Conservation (phyloP, 2,329 filamentous ascomycete genomes). For the Anisogramma anomala region DNA sequence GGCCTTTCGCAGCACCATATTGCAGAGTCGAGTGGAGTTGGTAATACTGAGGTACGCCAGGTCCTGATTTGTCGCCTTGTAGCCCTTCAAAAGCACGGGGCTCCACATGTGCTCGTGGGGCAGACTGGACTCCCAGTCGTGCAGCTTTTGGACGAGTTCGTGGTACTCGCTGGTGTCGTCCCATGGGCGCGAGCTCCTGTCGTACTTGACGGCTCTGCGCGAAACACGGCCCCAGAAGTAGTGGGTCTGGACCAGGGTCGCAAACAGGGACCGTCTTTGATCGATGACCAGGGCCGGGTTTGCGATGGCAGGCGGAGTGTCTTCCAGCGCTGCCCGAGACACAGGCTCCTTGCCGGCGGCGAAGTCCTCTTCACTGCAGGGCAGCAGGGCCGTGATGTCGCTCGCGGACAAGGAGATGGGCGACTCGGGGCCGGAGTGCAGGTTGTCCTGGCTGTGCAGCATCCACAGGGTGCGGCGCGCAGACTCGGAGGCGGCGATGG, state of each 20-base stretch:
- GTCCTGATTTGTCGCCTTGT: conserved; percentile 38
- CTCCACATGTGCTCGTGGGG: conserved; percentile 39
- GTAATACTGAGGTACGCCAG: conserved; percentile 44
- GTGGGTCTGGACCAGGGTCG: conserved; percentile 43
- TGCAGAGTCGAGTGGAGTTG: conserved; percentile 43
- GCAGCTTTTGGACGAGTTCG: conserved; percentile 30
- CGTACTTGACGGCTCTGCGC: conserved; percentile 34
- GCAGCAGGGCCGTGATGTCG: conserved; percentile 44
- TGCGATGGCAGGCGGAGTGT: conserved; percentile 37
- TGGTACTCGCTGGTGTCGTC: conserved; percentile 37
- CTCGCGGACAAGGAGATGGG: conserved; percentile 39
- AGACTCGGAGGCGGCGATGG: conserved; percentile 41
- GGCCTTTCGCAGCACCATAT: conserved; percentile 44
- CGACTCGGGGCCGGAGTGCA: conserved; percentile 40
- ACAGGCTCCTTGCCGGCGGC: conserved; percentile 34
- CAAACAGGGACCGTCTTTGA: conserved; percentile 40
- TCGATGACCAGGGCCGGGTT: conserved; percentile 33
- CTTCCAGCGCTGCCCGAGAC: conserved; percentile 41
- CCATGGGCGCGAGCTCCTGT: conserved; percentile 33
- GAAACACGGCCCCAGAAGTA: conserved; percentile 43
- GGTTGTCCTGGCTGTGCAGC: conserved; percentile 46
- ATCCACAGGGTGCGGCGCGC: conserved; percentile 48
- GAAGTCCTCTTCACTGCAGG: conserved; percentile 42
- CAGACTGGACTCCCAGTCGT: conserved; percentile 37
- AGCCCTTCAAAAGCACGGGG: conserved; percentile 28